These are phyloP conservation scores for Nitzschia sp. DNA, from an alignment of 108 stramenopile species.

Conservation along the genomic window DNA sequence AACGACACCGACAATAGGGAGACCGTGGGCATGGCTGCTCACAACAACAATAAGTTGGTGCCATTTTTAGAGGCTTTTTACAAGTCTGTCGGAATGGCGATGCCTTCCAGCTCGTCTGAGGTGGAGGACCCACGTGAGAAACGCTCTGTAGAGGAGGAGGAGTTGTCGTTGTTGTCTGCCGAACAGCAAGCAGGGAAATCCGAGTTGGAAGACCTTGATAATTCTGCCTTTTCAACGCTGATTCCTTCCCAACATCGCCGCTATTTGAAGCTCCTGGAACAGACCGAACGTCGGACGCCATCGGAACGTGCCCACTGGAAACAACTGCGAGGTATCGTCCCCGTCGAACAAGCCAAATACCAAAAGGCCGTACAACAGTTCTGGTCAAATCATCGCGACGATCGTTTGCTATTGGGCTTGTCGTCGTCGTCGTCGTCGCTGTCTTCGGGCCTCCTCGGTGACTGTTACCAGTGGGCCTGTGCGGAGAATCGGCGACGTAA, in stretches of 20 bases:
- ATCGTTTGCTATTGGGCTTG: slow-evolving; percentile 22
- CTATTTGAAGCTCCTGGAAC: slow-evolving; percentile 27
- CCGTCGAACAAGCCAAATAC: slow-evolving; percentile 28
- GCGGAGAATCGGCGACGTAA: slow-evolving; percentile 1
- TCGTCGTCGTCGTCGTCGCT: neutral
- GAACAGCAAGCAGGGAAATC: neutral
- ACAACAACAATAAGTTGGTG: too few relatives aligned
- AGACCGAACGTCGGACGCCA: slow-evolving; percentile 8
- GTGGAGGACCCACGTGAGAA: too few relatives aligned
- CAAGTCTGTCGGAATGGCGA: neutral
- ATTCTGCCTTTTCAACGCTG: slow-evolving; percentile 30
- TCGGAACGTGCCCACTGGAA: slow-evolving; percentile 19
- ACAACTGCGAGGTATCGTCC: neutral
- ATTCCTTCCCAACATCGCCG: slow-evolving; percentile 26
- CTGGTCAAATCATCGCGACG: slow-evolving; percentile 4
- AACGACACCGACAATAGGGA: too few relatives aligned
- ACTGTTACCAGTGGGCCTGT: slow-evolving; percentile 34
- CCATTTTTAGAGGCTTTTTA: slow-evolving; percentile 24
- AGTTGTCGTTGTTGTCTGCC: neutral
- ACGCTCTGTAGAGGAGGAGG: too few relatives aligned
- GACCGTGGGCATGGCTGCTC: too few relatives aligned
- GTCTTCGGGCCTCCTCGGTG: neutral
- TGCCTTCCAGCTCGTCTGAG: too few relatives aligned
- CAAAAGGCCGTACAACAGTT: slow-evolving; percentile 25
- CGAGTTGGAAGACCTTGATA: slow-evolving; percentile 27